Conservation (phyloP, 1,139 yeast species). For the Debaryomyces robertsiae region DNA sequence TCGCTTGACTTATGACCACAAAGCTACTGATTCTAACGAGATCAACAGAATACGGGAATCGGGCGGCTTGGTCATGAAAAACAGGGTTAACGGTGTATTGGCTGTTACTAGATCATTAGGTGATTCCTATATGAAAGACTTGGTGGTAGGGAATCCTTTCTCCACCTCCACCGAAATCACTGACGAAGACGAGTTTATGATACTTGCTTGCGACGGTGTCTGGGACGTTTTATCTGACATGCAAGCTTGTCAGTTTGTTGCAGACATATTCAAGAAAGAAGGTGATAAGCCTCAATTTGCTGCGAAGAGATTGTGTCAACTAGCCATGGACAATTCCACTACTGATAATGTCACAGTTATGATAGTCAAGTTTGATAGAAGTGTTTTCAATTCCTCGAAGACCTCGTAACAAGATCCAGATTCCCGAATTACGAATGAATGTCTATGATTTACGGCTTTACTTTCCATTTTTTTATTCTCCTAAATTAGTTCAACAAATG, state of each 20-base stretch:
- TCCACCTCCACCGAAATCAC: slow-evolving; percentile 84
- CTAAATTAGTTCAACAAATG: slow-evolving; percentile 6
- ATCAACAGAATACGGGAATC: slow-evolving; percentile 69
- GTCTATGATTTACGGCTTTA: slow-evolving; percentile 9
- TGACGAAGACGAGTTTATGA: slow-evolving; percentile 66
- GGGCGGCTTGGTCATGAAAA: slow-evolving; percentile 89
- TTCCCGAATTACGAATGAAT: slow-evolving; percentile 3
- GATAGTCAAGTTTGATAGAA: slow-evolving; percentile 67
- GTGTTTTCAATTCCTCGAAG: slow-evolving; percentile 34
- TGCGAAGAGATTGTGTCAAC: slow-evolving; percentile 65
- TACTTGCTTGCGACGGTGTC: slow-evolving; percentile 90
- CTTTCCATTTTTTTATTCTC: slow-evolving; percentile 6
- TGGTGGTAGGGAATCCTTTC: slow-evolving; percentile 89
- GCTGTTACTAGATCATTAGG: slow-evolving; percentile 96
- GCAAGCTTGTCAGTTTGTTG: slow-evolving; percentile 73
- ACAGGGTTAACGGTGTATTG: slow-evolving; percentile 91
- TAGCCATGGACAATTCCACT: slow-evolving; percentile 78
- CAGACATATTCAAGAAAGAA: slow-evolving; percentile 45
- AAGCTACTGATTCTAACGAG: slow-evolving; percentile 82
- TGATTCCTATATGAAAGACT: slow-evolving; percentile 88
- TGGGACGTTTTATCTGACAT: slow-evolving; percentile 92
- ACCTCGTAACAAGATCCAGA: not conserved
- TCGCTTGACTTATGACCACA: slow-evolving; percentile 89
- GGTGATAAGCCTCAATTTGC: slow-evolving; percentile 59
- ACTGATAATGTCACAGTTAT: slow-evolving; percentile 93